Evolutionary conservation across 495 filamentous ascomycete species (phyloP).

Genomic region (Penicillium alfredii): DNA sequence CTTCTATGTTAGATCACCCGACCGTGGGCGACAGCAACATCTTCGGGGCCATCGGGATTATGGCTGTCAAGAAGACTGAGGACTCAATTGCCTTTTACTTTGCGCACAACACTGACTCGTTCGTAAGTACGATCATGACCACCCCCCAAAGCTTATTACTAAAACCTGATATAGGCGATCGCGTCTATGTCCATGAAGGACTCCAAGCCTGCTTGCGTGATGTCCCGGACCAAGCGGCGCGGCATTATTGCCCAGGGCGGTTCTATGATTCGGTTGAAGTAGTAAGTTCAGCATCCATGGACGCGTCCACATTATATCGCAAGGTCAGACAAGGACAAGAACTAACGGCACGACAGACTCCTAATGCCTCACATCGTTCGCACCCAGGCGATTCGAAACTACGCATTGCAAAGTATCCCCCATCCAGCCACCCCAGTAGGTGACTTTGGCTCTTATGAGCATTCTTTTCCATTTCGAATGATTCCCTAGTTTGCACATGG

Average conservation of each 20-base stretch:
- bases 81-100: slow-evolving; percentile 74
- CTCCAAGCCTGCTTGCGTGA: slow-evolving; percentile 63
- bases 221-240: slow-evolving; percentile 60
- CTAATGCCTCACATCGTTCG: too few relatives aligned
- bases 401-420: too few relatives aligned
- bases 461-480: too few relatives aligned
- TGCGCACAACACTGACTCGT: slow-evolving; percentile 89
- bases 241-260: slow-evolving; percentile 40
- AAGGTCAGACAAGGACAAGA: too few relatives aligned
- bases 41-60: slow-evolving; percentile 71
- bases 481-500: background rate
- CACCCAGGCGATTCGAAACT: too few relatives aligned
- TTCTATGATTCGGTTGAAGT: slow-evolving; percentile 22
- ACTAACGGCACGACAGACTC: background rate
- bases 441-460: too few relatives aligned
- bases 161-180: slow-evolving; percentile 50
- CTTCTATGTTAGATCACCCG: slow-evolving; percentile 52
- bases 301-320: too few relatives aligned
- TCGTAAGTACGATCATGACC: slow-evolving; percentile 41
- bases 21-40: slow-evolving; percentile 67
- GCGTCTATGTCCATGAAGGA: slow-evolving; percentile 81
- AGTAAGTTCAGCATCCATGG: too few relatives aligned
- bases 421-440: too few relatives aligned
- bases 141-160: background rate
- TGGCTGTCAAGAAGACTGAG: slow-evolving; percentile 72